A percentile compares a stretch with the other conserved stretches of the same genome.
Conservation (phyloP, 305 asterid species). For the Salvia sclarea region DNA sequence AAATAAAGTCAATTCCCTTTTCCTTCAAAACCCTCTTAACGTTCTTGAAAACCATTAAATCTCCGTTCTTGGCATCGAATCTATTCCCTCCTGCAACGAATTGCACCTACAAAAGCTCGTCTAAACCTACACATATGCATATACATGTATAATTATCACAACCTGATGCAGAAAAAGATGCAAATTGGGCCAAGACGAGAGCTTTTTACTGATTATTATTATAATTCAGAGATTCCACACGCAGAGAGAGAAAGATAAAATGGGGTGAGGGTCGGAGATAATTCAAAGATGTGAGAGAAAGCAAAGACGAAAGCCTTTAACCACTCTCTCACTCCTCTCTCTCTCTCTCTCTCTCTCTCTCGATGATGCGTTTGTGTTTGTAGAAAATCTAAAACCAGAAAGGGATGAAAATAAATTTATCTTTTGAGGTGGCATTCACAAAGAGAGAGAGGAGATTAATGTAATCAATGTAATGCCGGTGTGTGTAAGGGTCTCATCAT, state of each 20-base stretch:
- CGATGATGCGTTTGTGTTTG: slow-evolving; percentile 26
- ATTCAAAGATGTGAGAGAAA: slow-evolving; percentile 40
- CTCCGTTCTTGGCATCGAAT: slow-evolving; percentile 36
- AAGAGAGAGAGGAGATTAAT: slow-evolving; percentile 2
- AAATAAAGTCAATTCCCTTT: slow-evolving; percentile 37
- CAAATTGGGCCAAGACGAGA: slow-evolving; percentile 18
- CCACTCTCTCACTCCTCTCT: slow-evolving; percentile 31
- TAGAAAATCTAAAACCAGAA: slow-evolving; percentile 17
- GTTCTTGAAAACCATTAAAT: slow-evolving; percentile 40
- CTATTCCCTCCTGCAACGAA: slow-evolving; percentile 36
- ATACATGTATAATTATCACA: not conserved
- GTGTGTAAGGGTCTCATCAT: not conserved
- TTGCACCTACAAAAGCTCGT: slow-evolving; percentile 34
- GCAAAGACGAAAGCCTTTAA: slow-evolving; percentile 37
- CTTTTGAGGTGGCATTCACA: slow-evolving; percentile 25
- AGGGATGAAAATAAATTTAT: slow-evolving; percentile 3
- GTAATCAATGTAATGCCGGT: not conserved
- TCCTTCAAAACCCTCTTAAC: slow-evolving; percentile 35
- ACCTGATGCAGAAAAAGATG: slow-evolving; percentile 22
- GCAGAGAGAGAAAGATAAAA: slow-evolving; percentile 15
- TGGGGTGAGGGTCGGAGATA: slow-evolving; percentile 39
- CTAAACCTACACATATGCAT: not conserved
- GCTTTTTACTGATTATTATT: slow-evolving; percentile 4
- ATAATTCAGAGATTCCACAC: not conserved
- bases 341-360: slow-evolving; percentile 25